These are phyloP conservation scores for Saccharomyces kudriavzevii DNA, from an alignment of 805 yeast genomes.

Conservation along the genomic window DNA sequence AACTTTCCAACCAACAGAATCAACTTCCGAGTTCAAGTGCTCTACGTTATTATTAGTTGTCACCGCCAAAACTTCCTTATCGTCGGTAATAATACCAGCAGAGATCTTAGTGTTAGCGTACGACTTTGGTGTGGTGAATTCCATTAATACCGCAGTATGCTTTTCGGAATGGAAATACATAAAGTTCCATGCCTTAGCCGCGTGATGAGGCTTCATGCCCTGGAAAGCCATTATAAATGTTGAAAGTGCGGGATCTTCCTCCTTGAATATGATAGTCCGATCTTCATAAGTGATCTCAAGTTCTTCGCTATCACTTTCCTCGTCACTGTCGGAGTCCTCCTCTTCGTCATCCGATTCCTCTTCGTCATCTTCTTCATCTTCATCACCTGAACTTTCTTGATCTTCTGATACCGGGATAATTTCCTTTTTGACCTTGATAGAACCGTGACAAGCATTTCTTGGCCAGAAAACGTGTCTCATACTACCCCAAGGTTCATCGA, in stretches of 20 bases:
- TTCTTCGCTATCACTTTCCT: slow-evolving; percentile 10
- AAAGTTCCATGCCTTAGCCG: slow-evolving; percentile 96
- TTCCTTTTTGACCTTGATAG: slow-evolving; percentile 39
- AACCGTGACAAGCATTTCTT: slow-evolving; percentile 64
- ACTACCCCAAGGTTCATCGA: slow-evolving; percentile 86
- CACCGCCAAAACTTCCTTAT: slow-evolving; percentile 54
- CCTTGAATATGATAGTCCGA: slow-evolving; percentile 16
- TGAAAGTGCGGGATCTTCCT: slow-evolving; percentile 33
- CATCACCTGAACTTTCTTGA: slow-evolving; percentile 7
- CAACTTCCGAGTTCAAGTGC: slow-evolving; percentile 49
- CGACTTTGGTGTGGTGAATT: slow-evolving; percentile 87
- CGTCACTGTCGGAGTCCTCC: background rate
- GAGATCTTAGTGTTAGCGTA: slow-evolving; percentile 78
- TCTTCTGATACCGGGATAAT: slow-evolving; percentile 8
- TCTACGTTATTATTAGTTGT: slow-evolving; percentile 57
- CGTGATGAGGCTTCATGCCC: slow-evolving; percentile 99
- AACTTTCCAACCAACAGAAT: slow-evolving; percentile 87
- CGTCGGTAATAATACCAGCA: slow-evolving; percentile 63
- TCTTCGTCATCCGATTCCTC: slow-evolving; percentile 11
- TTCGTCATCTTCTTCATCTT: slow-evolving; percentile 11
- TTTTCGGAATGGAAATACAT: slow-evolving; percentile 74
- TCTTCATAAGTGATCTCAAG: slow-evolving; percentile 17
- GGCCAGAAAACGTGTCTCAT: slow-evolving; percentile 99
- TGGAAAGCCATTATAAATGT: slow-evolving; percentile 96
- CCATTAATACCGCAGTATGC: slow-evolving; percentile 79